These are phyloP conservation scores for Phylloporus sp. DNA, from an alignment of 768 basidiomycete genomes.

Conservation along the genomic window DNA sequence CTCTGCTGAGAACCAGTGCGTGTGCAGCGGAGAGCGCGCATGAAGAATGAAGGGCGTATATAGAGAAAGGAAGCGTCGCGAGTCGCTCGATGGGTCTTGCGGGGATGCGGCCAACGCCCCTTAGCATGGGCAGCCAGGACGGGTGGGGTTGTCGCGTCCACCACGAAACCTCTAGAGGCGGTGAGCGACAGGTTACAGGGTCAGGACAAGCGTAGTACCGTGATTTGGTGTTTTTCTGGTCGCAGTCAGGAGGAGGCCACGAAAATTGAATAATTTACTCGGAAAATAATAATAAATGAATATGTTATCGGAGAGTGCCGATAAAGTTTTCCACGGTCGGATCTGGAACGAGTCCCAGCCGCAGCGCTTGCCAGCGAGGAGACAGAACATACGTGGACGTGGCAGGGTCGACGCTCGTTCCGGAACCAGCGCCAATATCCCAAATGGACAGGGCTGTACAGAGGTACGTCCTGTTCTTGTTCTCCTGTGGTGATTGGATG, in stretches of 20 bases:
- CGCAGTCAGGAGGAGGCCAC: background rate
- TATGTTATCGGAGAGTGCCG: background rate
- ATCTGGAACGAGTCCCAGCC: background rate
- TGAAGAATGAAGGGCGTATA: slow-evolving; percentile 16
- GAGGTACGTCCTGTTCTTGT: slow-evolving; percentile 2
- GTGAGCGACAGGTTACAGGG: background rate
- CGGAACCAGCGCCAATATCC: slow-evolving; percentile 2
- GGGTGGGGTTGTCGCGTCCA: slow-evolving; percentile 33
- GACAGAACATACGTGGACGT: background rate
- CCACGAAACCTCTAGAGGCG: slow-evolving; percentile 24
- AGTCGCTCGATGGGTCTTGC: slow-evolving; percentile 14
- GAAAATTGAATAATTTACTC: background rate
- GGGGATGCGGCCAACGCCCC: slow-evolving; percentile 49
- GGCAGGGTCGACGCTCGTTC: background rate
- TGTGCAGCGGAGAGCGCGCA: slow-evolving; percentile 14
- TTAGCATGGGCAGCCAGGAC: slow-evolving; percentile 70
- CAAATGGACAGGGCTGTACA: slow-evolving; percentile 16
- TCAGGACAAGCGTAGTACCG: background rate
- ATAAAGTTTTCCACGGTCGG: background rate
- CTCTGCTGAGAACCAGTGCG: slow-evolving; percentile 5
- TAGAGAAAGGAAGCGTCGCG: slow-evolving; percentile 1
- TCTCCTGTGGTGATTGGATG: background rate
- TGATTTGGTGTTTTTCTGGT: background rate
- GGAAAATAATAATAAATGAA: background rate
- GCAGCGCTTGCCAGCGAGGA: background rate